Percentiles rank a stretch among this genome's conserved stretches.
phyloP scores from a whole-genome alignment of 257 asterid species.

The Solanum sejunctum region DNA sequence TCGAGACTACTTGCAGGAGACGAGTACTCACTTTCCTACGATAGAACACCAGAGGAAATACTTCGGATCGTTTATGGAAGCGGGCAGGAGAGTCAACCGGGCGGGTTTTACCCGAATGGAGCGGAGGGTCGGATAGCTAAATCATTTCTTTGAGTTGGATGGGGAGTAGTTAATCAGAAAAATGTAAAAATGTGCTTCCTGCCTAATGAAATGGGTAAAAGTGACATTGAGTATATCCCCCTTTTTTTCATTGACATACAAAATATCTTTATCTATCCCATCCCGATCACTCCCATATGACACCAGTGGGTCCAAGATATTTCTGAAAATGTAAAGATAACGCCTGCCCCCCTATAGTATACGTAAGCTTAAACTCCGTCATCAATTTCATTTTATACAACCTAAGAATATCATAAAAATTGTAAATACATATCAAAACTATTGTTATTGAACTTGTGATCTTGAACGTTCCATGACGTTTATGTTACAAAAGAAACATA shows the following conservation, averaged over 20 bases:
- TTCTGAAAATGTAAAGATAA: background rate
- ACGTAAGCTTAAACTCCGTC: background rate
- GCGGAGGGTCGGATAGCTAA: conserved; percentile 56
- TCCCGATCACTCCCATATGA: background rate
- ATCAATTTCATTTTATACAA: background rate
- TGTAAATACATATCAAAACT: background rate
- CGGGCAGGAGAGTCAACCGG: conserved; percentile 44
- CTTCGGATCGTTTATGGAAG: conserved; percentile 55
- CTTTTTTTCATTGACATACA: background rate
- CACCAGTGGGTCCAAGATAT: background rate
- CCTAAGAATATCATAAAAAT: too few relatives aligned
- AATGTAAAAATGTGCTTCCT: background rate
- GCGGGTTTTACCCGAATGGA: conserved; percentile 76
- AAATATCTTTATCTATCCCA: too few relatives aligned
- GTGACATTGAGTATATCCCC: background rate
- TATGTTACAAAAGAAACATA: background rate
- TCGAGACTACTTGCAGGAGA: background rate
- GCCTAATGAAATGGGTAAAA: background rate
- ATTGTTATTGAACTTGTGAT: background rate
- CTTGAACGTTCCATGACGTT: background rate
- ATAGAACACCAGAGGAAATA: conserved; percentile 58
- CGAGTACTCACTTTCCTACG: conserved; percentile 34
- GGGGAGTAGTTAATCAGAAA: background rate
- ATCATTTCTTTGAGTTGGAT: conserved; percentile 18
- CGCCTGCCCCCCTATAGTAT: background rate